Evolutionary conservation across 2,329 filamentous ascomycete species (phyloP), one percentile per base, ranked within the genome.

Genomic region (Xylaria sp.): DNA sequence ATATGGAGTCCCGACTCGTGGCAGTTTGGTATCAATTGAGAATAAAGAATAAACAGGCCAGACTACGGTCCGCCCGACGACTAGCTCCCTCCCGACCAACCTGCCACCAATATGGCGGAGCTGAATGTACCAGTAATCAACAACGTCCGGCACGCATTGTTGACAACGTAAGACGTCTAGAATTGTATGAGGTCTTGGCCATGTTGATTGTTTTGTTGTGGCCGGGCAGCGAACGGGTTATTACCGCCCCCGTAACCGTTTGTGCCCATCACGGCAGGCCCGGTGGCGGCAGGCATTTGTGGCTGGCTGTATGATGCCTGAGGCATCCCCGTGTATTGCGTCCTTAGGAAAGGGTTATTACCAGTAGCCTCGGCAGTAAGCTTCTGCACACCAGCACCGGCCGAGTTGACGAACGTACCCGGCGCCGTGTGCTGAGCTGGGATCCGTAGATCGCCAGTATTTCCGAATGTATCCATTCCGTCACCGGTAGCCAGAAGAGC

Each of bases 361-460:
- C 90, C 90, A 1, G 89, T 92, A 0, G 91, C 92, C 19, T 93
- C 81, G 55, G 82, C 74, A 62, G 81, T 91, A 43, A 97, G 78
- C 60, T 86, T 85, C 69, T 87, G 87, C 59, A 91, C 79, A n/a
- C 92, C 91, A 37, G 90, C 83, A 51, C 95, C 95, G 6, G 95
- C 93, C 62, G 92, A 96, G 79, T 99, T 99, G 79, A 99, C 90
- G 75, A 98, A 99, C 0, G 91, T 96, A 25, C 94, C 95, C 0
- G 95, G 95, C 1, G 95, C 93, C 0, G 95, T 99, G 76, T 99
- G 95, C 75, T 99, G 95, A 2, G 95, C 89, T 1, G 95, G 95
- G 66, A 99, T 96, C 76, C 95, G 93, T 47, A 97, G 83, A 67
- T 98, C 92, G 68, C 95, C 95, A n/a, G 92, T 92, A 75, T 99